Conservation (phyloP, 2,329 filamentous ascomycete species). For the Tolypocladium guangdongense region DNA sequence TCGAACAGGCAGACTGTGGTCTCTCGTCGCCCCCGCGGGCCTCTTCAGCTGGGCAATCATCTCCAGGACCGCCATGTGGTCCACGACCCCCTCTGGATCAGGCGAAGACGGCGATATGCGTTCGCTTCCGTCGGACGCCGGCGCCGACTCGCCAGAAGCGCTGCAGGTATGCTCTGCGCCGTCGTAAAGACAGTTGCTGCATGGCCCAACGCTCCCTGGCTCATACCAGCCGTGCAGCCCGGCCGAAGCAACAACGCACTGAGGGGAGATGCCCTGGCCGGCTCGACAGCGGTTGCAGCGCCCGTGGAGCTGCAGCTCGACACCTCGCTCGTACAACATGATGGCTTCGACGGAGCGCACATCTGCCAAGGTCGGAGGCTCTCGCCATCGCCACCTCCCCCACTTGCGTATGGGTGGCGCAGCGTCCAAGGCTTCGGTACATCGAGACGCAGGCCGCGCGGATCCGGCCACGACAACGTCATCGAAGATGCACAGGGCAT, state of each 20-base stretch:
- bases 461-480: conserved; percentile 1
- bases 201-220: conserved; percentile 1
- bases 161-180: conserved; percentile 5
- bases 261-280: conserved; percentile 12
- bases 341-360: conserved; percentile 10
- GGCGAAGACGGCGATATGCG: not conserved
- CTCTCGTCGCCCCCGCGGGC: conserved; percentile 7
- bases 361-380: conserved; percentile 5
- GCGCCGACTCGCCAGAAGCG: not conserved
- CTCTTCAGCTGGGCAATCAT: conserved; percentile 13
- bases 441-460: not conserved
- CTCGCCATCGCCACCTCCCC: conserved; percentile 12
- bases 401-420: conserved; percentile 7
- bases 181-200: conserved; percentile 15
- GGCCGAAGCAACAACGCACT: conserved; percentile 12
- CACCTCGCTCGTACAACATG: conserved; percentile 14
- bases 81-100: conserved; percentile 4
- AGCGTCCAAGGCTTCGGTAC: not conserved
- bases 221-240: not conserved
- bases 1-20: conserved; percentile 11
- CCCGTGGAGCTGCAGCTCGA: conserved; percentile 6
- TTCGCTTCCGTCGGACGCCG: not conserved
- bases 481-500: conserved; percentile 12
- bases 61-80: conserved; percentile 16
- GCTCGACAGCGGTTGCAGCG: conserved; percentile 11